Evolutionary conservation across 352 stramenopile genomes (phyloP), one percentile per base, ranked within the genome.

Genomic region (Phytophthora ramorum): DNA sequence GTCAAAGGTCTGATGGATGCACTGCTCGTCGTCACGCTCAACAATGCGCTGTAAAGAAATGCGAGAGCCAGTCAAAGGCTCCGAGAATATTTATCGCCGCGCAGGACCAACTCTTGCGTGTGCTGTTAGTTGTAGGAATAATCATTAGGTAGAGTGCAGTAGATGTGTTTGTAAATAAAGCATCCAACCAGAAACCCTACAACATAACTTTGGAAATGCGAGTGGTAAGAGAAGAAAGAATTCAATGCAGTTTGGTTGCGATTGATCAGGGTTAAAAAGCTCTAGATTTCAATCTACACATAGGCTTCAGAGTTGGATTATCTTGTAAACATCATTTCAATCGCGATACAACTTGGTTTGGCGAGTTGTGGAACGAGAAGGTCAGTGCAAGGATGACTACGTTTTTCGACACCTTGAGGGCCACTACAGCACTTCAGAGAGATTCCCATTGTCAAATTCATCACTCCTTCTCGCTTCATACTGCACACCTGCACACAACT

Each of bases 261-360:
- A 83, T 83, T 85, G 77, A 88, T 91, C 83, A 91, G 83, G 68
- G 83, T 91, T 91, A 91, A 91, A 91, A 91, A 89, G 83, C 80
- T 91, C 80, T 87, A 80, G 70, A 76, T 71, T 67, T 83, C 50
- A 61, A 24, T 91, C 83, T 83, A 91, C 83, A 91, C 71, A 78
- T 85, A 79, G 66, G 68, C 71, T 91, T 91, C 83, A 89, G 83
- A 85, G 83, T 91, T 91, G 83, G 83, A 91, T 91, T 91, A 85
- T 91, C 79, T 77, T 85, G 59, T 71, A 64, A 63, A 81, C 83
- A 85, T 91, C 83, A 79, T 71, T 75, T 81, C 75, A 88, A 84
- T 87, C 69, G 69, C 57, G 14, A 52, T 17, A 17, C 34, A 47
- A 32, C 40, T 22, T 62, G 19, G 32, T 64, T 22, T 7, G 22